These are phyloP conservation scores for Yamadazyma insecticola DNA, from an alignment of 805 yeast species.

Conservation along the genomic window DNA sequence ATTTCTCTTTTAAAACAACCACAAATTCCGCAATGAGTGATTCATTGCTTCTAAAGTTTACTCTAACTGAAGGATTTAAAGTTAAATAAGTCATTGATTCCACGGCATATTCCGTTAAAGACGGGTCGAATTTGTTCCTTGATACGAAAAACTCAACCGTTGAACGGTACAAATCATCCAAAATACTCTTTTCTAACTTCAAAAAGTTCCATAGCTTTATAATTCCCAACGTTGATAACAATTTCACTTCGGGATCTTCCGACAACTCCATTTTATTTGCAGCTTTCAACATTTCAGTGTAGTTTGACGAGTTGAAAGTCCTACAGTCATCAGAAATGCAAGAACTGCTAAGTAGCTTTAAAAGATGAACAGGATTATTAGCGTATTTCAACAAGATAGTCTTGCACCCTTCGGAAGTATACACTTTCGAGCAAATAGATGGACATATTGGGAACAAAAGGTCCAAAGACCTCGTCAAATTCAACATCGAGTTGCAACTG, in stretches of 20 bases:
- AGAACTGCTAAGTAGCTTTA: slow-evolving; percentile 22
- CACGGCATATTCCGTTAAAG: slow-evolving; percentile 15
- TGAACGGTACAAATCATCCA: slow-evolving; percentile 28
- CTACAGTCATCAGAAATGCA: slow-evolving; percentile 51
- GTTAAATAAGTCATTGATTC: slow-evolving; percentile 52
- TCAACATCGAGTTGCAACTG: slow-evolving; percentile 13
- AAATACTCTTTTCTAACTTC: slow-evolving; percentile 13
- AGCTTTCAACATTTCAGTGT: slow-evolving; percentile 34
- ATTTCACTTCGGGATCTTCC: slow-evolving; percentile 14
- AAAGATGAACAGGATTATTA: slow-evolving; percentile 4
- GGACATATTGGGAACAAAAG: slow-evolving; percentile 26
- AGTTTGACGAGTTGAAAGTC: slow-evolving; percentile 41
- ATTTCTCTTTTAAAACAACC: slow-evolving; percentile 1
- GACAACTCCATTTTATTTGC: slow-evolving; percentile 13
- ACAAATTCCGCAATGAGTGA: background rate
- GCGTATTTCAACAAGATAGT: slow-evolving; percentile 12
- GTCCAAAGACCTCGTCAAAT: slow-evolving; percentile 17
- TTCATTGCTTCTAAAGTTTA: slow-evolving; percentile 29
- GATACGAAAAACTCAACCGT: background rate
- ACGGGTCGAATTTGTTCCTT: background rate
- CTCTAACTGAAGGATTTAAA: slow-evolving; percentile 28
- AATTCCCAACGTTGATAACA: slow-evolving; percentile 42
- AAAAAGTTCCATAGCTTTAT: slow-evolving; percentile 55
- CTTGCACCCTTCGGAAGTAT: slow-evolving; percentile 17
- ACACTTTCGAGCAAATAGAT: slow-evolving; percentile 15